A percentile compares a stretch with the other conserved stretches of the same genome.
These are phyloP conservation scores for Albizia julibrissin DNA, from an alignment of 306 rosid genomes.

Conservation along the genomic window DNA sequence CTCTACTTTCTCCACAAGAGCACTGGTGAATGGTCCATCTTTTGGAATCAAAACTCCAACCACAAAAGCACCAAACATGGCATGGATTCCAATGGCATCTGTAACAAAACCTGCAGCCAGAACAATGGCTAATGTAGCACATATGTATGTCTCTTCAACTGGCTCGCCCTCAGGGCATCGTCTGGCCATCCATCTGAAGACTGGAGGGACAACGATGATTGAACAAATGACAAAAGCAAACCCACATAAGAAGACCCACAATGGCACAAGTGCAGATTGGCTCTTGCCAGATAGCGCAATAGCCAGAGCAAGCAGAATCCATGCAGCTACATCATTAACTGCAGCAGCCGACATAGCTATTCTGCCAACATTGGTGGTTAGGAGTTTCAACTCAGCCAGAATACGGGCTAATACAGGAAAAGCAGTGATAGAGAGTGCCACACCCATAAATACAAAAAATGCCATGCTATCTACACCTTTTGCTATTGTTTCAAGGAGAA, in stretches of 20 bases:
- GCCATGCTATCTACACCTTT: slow-evolving; percentile 56
- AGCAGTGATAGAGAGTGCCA: slow-evolving; percentile 87
- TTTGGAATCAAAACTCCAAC: slow-evolving; percentile 74
- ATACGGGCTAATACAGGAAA: slow-evolving; percentile 92
- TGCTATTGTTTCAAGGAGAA: slow-evolving; percentile 61
- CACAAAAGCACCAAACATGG: slow-evolving; percentile 91
- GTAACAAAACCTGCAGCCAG: slow-evolving; percentile 82
- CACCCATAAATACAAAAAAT: slow-evolving; percentile 88
- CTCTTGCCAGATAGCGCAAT: slow-evolving; percentile 67
- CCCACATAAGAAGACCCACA: slow-evolving; percentile 82
- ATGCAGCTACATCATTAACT: slow-evolving; percentile 85
- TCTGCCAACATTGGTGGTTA: slow-evolving; percentile 78
- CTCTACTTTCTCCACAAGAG: slow-evolving; percentile 83
- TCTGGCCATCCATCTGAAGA: slow-evolving; percentile 64
- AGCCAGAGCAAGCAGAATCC: slow-evolving; percentile 93
- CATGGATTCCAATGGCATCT: slow-evolving; percentile 86
- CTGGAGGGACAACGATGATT: slow-evolving; percentile 49
- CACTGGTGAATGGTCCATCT: slow-evolving; percentile 71
- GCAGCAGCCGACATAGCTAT: slow-evolving; percentile 97
- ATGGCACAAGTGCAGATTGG: slow-evolving; percentile 60
- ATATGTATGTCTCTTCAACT: slow-evolving; percentile 65
- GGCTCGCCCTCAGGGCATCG: slow-evolving; percentile 78
- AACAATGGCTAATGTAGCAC: slow-evolving; percentile 66
- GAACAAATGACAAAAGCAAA: slow-evolving; percentile 54
- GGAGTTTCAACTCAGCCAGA: slow-evolving; percentile 82